A percentile compares a stretch with the other conserved stretches of the same genome.
These are phyloP conservation scores for Mucor plumbeus DNA, from an alignment of 371 early-diverging fungal genomes.

Conservation along the genomic window DNA sequence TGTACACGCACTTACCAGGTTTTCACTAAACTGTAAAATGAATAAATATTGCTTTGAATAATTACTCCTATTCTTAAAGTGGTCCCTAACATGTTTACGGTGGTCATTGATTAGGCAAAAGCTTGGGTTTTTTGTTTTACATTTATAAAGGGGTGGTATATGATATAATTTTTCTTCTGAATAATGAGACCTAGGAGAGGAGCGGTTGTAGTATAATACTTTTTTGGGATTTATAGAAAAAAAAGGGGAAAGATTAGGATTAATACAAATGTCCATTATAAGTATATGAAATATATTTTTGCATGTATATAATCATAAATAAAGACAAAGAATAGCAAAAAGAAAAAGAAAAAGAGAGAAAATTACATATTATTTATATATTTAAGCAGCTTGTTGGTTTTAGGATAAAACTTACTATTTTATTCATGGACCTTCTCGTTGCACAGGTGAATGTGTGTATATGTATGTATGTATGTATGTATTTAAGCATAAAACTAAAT, in stretches of 20 bases:
- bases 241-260: too few species aligned
- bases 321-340: neutral
- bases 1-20: neutral
- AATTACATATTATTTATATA: neutral
- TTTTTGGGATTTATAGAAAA: too few species aligned
- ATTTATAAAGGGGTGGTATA: too few species aligned
- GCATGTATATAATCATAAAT: neutral
- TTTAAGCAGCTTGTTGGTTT: neutral
- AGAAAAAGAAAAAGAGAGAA: neutral
- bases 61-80: neutral
- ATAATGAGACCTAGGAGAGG: too few species aligned
- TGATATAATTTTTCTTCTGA: too few species aligned
- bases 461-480: neutral
- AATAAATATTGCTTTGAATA: neutral
- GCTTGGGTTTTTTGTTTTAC: too few species aligned
- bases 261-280: too few species aligned
- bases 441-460: too few species aligned
- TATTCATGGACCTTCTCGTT: neutral
- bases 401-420: too few species aligned
- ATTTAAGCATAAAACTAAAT: neutral
- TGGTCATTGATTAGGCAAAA: too few species aligned
- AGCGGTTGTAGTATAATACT: too few species aligned
- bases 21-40: constrained; percentile 2
- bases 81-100: too few species aligned
- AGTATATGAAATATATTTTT: neutral